Base-by-base conservation (phyloP, 1,284 basidiomycete species). In the Sporisorium exsertum region DNA sequence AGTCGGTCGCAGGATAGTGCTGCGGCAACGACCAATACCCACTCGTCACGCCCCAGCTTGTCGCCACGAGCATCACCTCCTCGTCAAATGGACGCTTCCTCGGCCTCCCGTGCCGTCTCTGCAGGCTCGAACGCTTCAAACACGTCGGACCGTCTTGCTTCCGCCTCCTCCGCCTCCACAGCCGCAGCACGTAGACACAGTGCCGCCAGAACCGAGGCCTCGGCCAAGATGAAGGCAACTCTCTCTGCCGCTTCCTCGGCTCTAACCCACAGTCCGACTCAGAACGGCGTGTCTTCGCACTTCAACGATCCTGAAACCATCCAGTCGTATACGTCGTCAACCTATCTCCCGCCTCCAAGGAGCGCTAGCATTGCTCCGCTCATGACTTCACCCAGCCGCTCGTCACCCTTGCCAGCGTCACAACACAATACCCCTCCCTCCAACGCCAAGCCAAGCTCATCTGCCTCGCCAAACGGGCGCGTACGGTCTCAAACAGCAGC, bases 171-270 rank as follows among this genome's bases (percentile, higher is more conserved):
- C n/a, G 46, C 65, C 10, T 35, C 59, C 20, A 20, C 45, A 13
- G 45, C 52, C 15, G 18, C 52, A 6, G 33, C 67, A 6, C 67
- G 72, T 24, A 69, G 60, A 42, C 72, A 45, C 10, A 75, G 72
- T 27, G 52, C 59, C 37, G 73, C 73, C 2, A 64, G 73, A 32
- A 65, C 60, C 8, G 73, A 77, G 55, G 73, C 73, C 20, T 68
- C 68, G 3, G 69, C 69, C 40, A 77, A 77, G 58, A 46, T 77
- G 62, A 72, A 64, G 53, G 73, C 73, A 13, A 60, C 73, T 7
- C 69, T 77, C 22, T 77, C 73, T 7, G 71, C 71, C 2, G 64
- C 73, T 20, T 69, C 73, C 5, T 57, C 59, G 15, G 72, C 18
- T 1, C 54, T 59, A 42, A 64, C 69, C 7, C 27, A 33, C 5